These are phyloP conservation scores for Elaeis oleifera DNA, from an alignment of 202 grass and related monocot genomes.

Conservation along the genomic window DNA sequence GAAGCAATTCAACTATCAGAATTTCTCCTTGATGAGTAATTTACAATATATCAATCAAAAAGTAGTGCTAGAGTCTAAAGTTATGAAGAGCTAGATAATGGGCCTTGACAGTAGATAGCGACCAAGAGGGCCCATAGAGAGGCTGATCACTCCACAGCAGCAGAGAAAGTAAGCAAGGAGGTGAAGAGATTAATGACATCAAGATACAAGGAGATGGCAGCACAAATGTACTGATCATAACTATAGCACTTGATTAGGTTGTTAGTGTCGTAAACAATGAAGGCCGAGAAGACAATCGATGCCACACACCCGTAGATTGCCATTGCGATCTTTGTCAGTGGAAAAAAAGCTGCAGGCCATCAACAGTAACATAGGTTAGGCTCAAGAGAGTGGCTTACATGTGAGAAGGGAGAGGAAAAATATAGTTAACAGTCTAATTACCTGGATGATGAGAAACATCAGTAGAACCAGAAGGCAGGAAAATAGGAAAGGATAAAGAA, in stretches of 20 bases:
- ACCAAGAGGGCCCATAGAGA: neutral
- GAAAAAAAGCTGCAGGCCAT: conserved; percentile 33
- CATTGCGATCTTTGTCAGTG: conserved; percentile 27
- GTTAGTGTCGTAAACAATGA: conserved; percentile 47
- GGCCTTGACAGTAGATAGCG: neutral
- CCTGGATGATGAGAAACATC: conserved; percentile 44
- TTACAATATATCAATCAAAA: too few species aligned
- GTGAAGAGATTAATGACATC: conserved; percentile 70
- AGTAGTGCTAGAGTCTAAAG: too few species aligned
- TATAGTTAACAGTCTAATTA: neutral
- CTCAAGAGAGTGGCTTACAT: too few species aligned
- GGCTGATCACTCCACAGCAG: neutral
- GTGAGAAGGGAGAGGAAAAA: neutral
- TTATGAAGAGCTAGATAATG: too few species aligned
- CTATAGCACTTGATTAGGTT: conserved; percentile 39
- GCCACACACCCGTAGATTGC: conserved; percentile 40
- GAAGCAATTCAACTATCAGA: too few species aligned
- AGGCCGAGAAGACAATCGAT: conserved; percentile 46
- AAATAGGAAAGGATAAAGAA: conserved; percentile 46
- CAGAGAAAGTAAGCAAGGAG: conserved; percentile 29
- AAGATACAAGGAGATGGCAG: conserved; percentile 56
- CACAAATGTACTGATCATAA: conserved; percentile 42
- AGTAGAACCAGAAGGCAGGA: conserved; percentile 28
- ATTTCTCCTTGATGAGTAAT: too few species aligned
- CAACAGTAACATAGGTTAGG: neutral